phyloP scores from a whole-genome alignment of 306 rosid species.

The Abrus pulchellus region DNA sequence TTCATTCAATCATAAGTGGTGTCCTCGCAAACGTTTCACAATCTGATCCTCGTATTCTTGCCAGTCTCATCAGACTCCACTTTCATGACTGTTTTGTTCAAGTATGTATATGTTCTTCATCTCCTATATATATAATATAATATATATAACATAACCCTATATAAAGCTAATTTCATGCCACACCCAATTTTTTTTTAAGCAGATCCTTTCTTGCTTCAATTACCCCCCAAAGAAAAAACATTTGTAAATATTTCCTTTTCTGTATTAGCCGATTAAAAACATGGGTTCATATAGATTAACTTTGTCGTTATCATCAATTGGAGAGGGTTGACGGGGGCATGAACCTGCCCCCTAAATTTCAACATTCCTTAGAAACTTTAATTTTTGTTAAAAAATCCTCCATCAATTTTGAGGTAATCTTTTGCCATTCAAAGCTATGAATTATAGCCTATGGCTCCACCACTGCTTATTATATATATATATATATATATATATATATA shows the following conservation, averaged over 20 bases:
- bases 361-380: too few species aligned
- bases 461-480: not conserved
- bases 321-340: too few species aligned
- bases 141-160: too few species aligned
- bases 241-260: not conserved
- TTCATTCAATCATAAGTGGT: constrained; percentile 13
- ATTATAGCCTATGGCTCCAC: not conserved
- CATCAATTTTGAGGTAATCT: too few species aligned
- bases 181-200: not conserved
- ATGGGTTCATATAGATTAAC: too few species aligned
- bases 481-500: not conserved
- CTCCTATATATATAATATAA: not conserved
- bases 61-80: constrained; percentile 57
- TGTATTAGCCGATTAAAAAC: too few species aligned
- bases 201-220: not conserved
- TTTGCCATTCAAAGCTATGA: too few species aligned
- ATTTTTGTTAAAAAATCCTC: too few species aligned
- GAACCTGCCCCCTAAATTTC: too few species aligned
- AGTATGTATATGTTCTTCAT: not conserved
- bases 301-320: too few species aligned
- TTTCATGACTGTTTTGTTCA: constrained; percentile 31
- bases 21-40: constrained; percentile 41
- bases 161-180: not conserved
- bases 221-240: not conserved
- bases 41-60: constrained; percentile 54